Percentiles rank a stretch among this genome's conserved stretches.
Evolutionary conservation across 768 basidiomycete genomes (phyloP).

Genomic region (Boletus rufocinnamomeus): DNA sequence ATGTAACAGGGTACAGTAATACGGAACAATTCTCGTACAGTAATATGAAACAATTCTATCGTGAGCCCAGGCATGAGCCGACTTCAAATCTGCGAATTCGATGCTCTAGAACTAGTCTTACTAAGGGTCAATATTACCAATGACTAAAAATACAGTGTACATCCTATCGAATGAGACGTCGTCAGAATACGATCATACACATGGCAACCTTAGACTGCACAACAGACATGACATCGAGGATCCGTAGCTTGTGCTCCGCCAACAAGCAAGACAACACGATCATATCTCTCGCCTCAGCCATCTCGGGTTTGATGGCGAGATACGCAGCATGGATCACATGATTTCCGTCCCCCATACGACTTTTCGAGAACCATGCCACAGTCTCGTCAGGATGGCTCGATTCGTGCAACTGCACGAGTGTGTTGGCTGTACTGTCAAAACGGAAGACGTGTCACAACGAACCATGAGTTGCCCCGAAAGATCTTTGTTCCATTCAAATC

Average conservation of each 20-base stretch:
- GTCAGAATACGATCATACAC: constrained; percentile 4
- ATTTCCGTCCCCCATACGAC: not conserved
- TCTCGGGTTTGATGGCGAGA: constrained; percentile 19
- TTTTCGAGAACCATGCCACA: constrained; percentile 19
- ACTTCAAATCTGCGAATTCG: too few species aligned
- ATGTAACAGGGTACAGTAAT: not conserved
- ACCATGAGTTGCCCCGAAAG: constrained; percentile 15
- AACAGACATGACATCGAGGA: not conserved
- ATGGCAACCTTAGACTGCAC: not conserved
- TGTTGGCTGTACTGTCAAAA: not conserved
- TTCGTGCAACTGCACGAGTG: constrained; percentile 13
- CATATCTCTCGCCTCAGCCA: constrained; percentile 13
- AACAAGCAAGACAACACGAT: constrained; percentile 25
- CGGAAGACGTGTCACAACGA: constrained; percentile 1
- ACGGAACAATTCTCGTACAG: not conserved
- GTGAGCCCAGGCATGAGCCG: not conserved
- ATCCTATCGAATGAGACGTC: not conserved
- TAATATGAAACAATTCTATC: not conserved
- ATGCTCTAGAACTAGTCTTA: not conserved
- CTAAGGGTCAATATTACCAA: too few species aligned
- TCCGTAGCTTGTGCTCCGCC: constrained; percentile 16
- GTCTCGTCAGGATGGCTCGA: not conserved
- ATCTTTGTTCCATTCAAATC: constrained; percentile 16
- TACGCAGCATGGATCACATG: not conserved
- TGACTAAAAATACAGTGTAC: not conserved